phyloP scores from a whole-genome alignment of 345 rosid species.

The Acer saccharum region DNA sequence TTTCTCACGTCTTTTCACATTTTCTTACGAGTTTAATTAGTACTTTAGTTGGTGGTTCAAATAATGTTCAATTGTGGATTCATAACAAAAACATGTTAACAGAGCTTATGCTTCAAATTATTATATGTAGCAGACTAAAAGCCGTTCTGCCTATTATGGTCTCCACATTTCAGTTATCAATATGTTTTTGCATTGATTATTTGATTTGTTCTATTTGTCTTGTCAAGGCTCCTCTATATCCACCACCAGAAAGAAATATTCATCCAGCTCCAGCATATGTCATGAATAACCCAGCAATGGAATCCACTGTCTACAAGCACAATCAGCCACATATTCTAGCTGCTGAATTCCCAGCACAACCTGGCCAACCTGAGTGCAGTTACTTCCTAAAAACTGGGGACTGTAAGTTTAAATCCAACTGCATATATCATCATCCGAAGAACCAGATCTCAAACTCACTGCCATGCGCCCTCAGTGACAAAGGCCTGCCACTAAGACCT shows the following conservation, averaged over 20 bases:
- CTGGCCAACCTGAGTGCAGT: conserved; percentile 85
- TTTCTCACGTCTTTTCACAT: no score
- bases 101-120: background rate
- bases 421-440: conserved; percentile 94
- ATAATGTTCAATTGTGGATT: background rate
- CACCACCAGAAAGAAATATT: conserved; percentile 51
- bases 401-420: conserved; percentile 77
- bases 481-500: conserved; percentile 95
- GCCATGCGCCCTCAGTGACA: conserved; percentile 66
- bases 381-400: conserved; percentile 85
- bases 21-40: no score
- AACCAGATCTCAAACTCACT: conserved; percentile 46
- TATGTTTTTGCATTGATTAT: conserved; percentile 13
- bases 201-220: conserved; percentile 27
- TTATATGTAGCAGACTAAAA: background rate
- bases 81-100: background rate
- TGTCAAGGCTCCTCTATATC: conserved; percentile 56
- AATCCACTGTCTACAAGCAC: conserved; percentile 41
- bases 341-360: conserved; percentile 90
- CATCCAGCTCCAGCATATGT: conserved; percentile 50
- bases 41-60: background rate
- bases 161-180: background rate
- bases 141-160: conserved; percentile 3
- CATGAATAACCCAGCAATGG: conserved; percentile 41
- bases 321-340: conserved; percentile 50